phyloP scores from a whole-genome alignment of 208 protist species.

The Trypanosoma scelopori region DNA sequence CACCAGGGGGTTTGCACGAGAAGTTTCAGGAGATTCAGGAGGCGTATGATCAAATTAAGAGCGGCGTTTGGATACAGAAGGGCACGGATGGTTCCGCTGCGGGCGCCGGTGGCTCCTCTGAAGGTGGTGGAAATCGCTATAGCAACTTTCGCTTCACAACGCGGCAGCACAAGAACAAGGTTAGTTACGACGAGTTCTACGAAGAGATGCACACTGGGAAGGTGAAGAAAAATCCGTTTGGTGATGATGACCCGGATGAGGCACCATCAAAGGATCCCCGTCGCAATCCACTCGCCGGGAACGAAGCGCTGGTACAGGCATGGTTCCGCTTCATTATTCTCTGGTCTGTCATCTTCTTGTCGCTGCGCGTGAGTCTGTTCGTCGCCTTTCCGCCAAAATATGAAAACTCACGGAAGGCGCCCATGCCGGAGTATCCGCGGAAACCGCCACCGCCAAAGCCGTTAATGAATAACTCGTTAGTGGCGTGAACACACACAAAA shows the following conservation, averaged over 20 bases:
- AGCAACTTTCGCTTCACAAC: slow-evolving; percentile 89
- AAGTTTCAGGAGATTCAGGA: slow-evolving; percentile 89
- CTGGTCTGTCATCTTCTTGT: slow-evolving; percentile 79
- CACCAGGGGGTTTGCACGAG: slow-evolving; percentile 81
- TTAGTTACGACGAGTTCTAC: slow-evolving; percentile 90
- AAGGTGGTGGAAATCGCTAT: slow-evolving; percentile 63
- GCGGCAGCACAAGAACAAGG: slow-evolving; percentile 73
- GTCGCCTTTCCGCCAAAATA: slow-evolving; percentile 80
- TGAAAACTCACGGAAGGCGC: slow-evolving; percentile 49
- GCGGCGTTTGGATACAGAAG: slow-evolving; percentile 81
- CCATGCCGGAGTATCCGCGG: slow-evolving; percentile 33
- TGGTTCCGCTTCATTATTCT: slow-evolving; percentile 88
- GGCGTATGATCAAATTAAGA: slow-evolving; percentile 91
- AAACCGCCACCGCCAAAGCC: slow-evolving; percentile 84
- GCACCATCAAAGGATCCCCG: slow-evolving; percentile 51
- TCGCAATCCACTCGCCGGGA: slow-evolving; percentile 76
- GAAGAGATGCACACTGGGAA: slow-evolving; percentile 90
- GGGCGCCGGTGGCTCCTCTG: slow-evolving; percentile 40
- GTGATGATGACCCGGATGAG: slow-evolving; percentile 69
- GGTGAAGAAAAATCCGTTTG: slow-evolving; percentile 76
- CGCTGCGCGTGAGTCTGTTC: slow-evolving; percentile 68
- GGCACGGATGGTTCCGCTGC: slow-evolving; percentile 34
- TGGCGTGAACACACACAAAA: too few relatives aligned
- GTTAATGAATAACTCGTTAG: slow-evolving; percentile 41
- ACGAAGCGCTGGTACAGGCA: slow-evolving; percentile 80